phyloP scores from a whole-genome alignment of 768 basidiomycete species.

The Lepiota venenata region DNA sequence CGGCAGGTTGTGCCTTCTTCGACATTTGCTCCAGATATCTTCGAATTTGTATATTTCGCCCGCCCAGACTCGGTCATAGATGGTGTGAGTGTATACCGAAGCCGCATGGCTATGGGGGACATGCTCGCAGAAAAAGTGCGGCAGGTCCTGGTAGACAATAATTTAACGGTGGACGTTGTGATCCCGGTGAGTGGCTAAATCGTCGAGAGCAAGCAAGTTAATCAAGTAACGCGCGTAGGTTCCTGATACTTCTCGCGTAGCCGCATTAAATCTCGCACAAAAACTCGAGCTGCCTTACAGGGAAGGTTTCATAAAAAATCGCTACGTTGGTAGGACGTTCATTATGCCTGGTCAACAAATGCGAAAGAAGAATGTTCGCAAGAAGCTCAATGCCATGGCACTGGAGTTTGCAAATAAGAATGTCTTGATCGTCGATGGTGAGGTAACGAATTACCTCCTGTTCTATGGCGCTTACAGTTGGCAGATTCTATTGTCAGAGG shows the following conservation, averaged over 20 bases:
- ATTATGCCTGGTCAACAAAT: conserved; percentile 99
- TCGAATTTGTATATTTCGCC: conserved; percentile 98
- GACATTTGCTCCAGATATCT: conserved; percentile 94
- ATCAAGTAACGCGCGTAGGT: conserved; percentile 44
- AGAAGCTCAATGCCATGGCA: conserved; percentile 98
- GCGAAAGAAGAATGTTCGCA: conserved; percentile 90
- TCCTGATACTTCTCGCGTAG: conserved; percentile 95
- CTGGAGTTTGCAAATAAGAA: conserved; percentile 91
- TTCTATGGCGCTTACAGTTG: conserved; percentile 1
- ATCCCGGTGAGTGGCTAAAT: conserved; percentile 65
- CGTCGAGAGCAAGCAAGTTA: not conserved
- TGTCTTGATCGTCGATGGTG: conserved; percentile 94
- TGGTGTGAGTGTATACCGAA: conserved; percentile 94
- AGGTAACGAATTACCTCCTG: conserved; percentile 15
- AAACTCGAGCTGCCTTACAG: conserved; percentile 87
- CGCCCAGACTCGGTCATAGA: conserved; percentile 97
- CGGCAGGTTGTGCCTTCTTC: conserved; percentile 68
- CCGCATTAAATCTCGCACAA: conserved; percentile 93
- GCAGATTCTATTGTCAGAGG: conserved; percentile 97
- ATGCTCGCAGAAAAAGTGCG: conserved; percentile 85
- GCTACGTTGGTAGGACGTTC: conserved; percentile 97
- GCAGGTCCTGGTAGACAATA: conserved; percentile 62
- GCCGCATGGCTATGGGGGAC: conserved; percentile 99
- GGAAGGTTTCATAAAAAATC: conserved; percentile 98
- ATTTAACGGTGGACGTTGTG: conserved; percentile 87